Percentiles rank a stretch among this genome's conserved stretches.
Conservation (phyloP, 371 early-diverging fungal species). For the Mucor mucedo region DNA sequence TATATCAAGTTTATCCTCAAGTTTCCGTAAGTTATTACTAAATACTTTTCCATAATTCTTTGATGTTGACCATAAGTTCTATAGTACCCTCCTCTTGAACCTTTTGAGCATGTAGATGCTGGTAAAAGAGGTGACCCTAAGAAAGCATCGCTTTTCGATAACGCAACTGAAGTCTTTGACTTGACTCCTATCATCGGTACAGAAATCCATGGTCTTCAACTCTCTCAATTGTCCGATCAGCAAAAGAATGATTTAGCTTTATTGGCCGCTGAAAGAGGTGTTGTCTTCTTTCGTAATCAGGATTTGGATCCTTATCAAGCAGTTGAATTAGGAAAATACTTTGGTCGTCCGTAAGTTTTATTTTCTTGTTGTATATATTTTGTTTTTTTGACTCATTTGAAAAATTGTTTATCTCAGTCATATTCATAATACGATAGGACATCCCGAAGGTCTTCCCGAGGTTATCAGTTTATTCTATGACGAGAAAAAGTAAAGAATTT, state of each 20-base stretch:
- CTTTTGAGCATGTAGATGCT: slow-evolving; percentile 30
- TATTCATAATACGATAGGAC: slow-evolving; percentile 17
- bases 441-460: slow-evolving; percentile 24
- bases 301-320: slow-evolving; percentile 56
- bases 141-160: slow-evolving; percentile 54
- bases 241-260: slow-evolving; percentile 61
- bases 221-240: slow-evolving; percentile 55
- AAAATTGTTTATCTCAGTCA: slow-evolving; percentile 8
- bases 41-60: too few relatives aligned
- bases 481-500: slow-evolving; percentile 11
- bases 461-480: slow-evolving; percentile 18
- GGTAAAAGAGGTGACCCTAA: slow-evolving; percentile 57
- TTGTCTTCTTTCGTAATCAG: slow-evolving; percentile 68
- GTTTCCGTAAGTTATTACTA: slow-evolving; percentile 6
- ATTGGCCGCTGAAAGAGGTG: slow-evolving; percentile 63
- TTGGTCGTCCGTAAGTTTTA: slow-evolving; percentile 36
- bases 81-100: slow-evolving; percentile 30
- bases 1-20: slow-evolving; percentile 14
- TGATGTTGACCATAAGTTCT: not conserved
- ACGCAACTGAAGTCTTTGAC: slow-evolving; percentile 56
- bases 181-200: slow-evolving; percentile 63
- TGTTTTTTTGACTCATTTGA: too few relatives aligned
- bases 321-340: slow-evolving; percentile 54
- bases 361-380: too few relatives aligned
- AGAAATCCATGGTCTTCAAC: slow-evolving; percentile 57